phyloP scores from a whole-genome alignment of 805 yeast species.

The Lipomyces lipofer region DNA sequence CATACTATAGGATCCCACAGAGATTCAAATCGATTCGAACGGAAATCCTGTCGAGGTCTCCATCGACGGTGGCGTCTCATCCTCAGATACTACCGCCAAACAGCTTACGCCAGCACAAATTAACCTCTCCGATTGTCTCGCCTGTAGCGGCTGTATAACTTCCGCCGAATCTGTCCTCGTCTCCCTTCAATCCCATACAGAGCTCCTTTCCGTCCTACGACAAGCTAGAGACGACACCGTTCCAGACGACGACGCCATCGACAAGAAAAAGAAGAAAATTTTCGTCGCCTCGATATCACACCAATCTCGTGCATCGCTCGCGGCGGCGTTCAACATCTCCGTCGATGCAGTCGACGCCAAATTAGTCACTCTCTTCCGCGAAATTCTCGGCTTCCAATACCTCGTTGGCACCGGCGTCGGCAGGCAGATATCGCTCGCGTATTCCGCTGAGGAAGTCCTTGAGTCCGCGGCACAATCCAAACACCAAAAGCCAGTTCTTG shows the following conservation, averaged over 20 bases:
- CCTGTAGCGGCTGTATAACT: conserved; percentile 96
- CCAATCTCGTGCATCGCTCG: conserved; percentile 80
- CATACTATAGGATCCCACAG: conserved; percentile 37
- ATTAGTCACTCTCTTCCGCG: conserved; percentile 57
- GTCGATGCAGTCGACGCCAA: conserved; percentile 62
- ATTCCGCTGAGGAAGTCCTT: conserved; percentile 46
- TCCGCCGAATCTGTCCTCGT: conserved; percentile 94
- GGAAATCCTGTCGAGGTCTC: conserved; percentile 72
- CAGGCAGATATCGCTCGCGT: conserved; percentile 60
- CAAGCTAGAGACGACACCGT: conserved; percentile 3
- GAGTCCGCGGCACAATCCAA: conserved; percentile 4
- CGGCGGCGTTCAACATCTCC: conserved; percentile 59
- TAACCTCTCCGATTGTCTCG: conserved; percentile 87
- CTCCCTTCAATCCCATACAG: conserved; percentile 85
- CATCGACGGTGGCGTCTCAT: conserved; percentile 40
- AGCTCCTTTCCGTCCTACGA: conserved; percentile 48
- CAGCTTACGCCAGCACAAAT: conserved; percentile 76
- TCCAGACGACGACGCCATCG: conserved; percentile 7
- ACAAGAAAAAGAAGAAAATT: conserved; percentile 34
- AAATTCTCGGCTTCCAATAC: conserved; percentile 64
- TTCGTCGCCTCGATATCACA: conserved; percentile 82
- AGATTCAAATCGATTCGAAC: conserved; percentile 58
- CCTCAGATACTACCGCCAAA: conserved; percentile 26
- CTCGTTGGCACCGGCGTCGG: conserved; percentile 87
- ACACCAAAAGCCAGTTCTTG: conserved; percentile 53